These are phyloP conservation scores for Fusarium luffae DNA, from an alignment of 2,329 filamentous ascomycete species.

Conservation along the genomic window DNA sequence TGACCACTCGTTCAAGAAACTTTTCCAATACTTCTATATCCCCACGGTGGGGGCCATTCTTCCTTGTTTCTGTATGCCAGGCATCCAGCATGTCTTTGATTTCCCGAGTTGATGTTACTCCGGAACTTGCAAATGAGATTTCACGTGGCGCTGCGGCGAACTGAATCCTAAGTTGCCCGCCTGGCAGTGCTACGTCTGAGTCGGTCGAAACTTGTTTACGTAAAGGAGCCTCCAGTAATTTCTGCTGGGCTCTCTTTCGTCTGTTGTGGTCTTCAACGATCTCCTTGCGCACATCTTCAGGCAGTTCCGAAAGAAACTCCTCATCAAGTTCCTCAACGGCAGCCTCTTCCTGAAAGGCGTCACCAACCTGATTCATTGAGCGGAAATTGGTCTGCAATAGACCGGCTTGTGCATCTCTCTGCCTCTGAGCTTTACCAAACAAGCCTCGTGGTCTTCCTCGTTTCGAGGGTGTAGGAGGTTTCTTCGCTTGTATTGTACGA, in stretches of 20 bases:
- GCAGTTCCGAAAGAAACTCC: constrained; percentile 83
- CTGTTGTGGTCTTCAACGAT: constrained; percentile 76
- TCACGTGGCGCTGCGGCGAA: constrained; percentile 61
- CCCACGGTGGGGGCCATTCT: constrained; percentile 79
- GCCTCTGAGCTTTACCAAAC: constrained; percentile 61
- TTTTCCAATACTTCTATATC: constrained; percentile 80
- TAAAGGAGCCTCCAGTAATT: constrained; percentile 58
- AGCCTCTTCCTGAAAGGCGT: constrained; percentile 49
- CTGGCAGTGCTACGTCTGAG: constrained; percentile 41
- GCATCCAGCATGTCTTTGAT: constrained; percentile 78
- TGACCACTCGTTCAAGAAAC: constrained; percentile 78
- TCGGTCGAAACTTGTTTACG: constrained; percentile 43
- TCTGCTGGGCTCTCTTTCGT: constrained; percentile 67
- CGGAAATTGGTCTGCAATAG: constrained; percentile 81
- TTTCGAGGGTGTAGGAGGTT: constrained; percentile 73
- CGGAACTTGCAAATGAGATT: constrained; percentile 58
- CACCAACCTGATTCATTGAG: constrained; percentile 50
- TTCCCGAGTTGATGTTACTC: constrained; percentile 62
- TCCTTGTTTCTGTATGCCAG: constrained; percentile 79
- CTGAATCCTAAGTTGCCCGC: constrained; percentile 56
- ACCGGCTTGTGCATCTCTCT: constrained; percentile 65
- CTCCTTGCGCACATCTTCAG: constrained; percentile 81
- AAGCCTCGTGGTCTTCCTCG: constrained; percentile 60
- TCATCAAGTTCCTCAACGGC: constrained; percentile 67
- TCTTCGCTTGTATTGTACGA: constrained; percentile 62